phyloP scores from a whole-genome alignment of 179 eudicot genomes.

The Kewa caespitosa region DNA sequence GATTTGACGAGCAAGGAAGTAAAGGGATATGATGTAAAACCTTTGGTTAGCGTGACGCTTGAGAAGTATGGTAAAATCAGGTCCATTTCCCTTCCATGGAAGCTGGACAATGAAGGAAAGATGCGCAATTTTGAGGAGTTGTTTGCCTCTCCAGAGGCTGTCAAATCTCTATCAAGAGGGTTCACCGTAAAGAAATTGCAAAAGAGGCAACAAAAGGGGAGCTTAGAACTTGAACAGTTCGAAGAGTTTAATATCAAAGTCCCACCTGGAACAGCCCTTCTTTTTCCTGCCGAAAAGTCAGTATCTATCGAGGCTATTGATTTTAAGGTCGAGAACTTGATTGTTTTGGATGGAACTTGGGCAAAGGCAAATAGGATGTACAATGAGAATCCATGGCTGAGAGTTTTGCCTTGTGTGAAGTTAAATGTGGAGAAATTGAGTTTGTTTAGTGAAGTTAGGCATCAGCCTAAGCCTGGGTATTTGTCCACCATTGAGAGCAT shows the following conservation, averaged over 20 bases:
- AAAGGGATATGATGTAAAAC: conserved; percentile 2
- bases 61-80: conserved; percentile 49
- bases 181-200: conserved; percentile 60
- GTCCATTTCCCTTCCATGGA: conserved; percentile 28
- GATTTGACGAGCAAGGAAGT: not conserved
- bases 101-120: conserved; percentile 10
- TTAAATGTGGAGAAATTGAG: conserved; percentile 66
- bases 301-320: conserved; percentile 39
- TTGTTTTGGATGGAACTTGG: conserved; percentile 94
- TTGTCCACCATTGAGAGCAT: conserved; percentile 89
- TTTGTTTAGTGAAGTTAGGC: conserved; percentile 76
- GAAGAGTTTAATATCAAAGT: conserved; percentile 63
- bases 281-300: conserved; percentile 65
- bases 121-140: conserved; percentile 32
- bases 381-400: conserved; percentile 87
- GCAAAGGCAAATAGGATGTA: conserved; percentile 81
- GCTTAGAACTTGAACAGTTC: conserved; percentile 28
- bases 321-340: conserved; percentile 73
- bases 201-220: conserved; percentile 37
- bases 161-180: conserved; percentile 41
- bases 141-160: conserved; percentile 27
- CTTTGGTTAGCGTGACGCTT: conserved; percentile 40
- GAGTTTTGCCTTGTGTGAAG: conserved; percentile 62
- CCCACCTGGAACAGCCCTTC: conserved; percentile 67
- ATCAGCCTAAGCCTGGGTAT: conserved; percentile 69